Evolutionary conservation across 345 rosid species (phyloP).

Genomic region (Syzygium jambos): DNA sequence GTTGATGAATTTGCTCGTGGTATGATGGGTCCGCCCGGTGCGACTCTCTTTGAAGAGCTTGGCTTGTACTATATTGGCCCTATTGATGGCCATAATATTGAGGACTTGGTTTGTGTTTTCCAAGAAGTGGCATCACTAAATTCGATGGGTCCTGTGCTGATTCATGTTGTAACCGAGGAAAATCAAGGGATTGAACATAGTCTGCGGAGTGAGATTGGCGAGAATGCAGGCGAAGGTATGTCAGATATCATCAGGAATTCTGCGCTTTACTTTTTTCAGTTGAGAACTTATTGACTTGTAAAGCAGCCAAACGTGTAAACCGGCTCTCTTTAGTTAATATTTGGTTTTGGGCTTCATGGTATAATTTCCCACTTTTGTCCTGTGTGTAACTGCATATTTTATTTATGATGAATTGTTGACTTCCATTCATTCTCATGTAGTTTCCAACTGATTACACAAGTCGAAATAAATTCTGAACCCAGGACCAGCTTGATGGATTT

Average conservation of each 20-base stretch:
- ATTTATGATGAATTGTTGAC: not conserved
- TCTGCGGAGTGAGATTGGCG: constrained; percentile 16
- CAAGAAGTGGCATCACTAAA: constrained; percentile 73
- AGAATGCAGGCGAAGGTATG: constrained; percentile 31
- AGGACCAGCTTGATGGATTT: not conserved
- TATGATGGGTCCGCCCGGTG: constrained; percentile 83
- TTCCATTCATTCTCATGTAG: not conserved
- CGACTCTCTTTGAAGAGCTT: constrained; percentile 93
- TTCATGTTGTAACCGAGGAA: constrained; percentile 87
- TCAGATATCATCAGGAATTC: not conserved
- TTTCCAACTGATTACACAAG: not conserved
- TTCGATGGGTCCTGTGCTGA: constrained; percentile 88
- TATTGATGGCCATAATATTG: constrained; percentile 85
- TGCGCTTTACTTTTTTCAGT: not conserved
- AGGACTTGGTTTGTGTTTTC: constrained; percentile 73
- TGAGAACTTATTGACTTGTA: not conserved
- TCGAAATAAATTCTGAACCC: not conserved
- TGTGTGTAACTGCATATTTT: not conserved
- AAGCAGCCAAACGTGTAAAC: not conserved
- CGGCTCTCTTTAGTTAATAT: not conserved
- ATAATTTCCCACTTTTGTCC: not conserved
- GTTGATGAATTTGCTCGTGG: constrained; percentile 98
- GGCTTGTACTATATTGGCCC: constrained; percentile 93
- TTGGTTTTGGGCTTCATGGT: not conserved
- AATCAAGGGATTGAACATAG: constrained; percentile 18